phyloP scores from a whole-genome alignment of 2,329 filamentous ascomycete species.

The Pyrenochaeta sp. region DNA sequence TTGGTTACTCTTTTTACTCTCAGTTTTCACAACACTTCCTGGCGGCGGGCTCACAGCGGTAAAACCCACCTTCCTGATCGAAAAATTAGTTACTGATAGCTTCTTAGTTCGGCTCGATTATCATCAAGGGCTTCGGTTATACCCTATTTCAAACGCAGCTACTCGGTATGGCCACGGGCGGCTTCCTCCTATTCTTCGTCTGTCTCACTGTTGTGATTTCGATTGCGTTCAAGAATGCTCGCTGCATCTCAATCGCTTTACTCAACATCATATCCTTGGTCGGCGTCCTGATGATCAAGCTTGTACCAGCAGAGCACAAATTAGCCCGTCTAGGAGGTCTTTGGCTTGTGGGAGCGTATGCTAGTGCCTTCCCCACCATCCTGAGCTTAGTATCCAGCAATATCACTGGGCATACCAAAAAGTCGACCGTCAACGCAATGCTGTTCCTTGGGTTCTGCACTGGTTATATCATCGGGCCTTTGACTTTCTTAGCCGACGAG shows the following conservation, averaged over 20 bases:
- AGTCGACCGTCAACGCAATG: slow-evolving; percentile 64
- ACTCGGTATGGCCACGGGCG: slow-evolving; percentile 23
- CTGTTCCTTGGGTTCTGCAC: slow-evolving; percentile 12
- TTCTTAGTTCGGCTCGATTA: slow-evolving; percentile 29
- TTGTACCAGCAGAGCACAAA: slow-evolving; percentile 8
- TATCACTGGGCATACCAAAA: slow-evolving; percentile 38
- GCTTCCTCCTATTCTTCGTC: slow-evolving; percentile 24
- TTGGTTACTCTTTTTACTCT: slow-evolving; percentile 26
- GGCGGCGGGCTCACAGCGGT: slow-evolving; percentile 15
- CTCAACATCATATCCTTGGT: slow-evolving; percentile 26
- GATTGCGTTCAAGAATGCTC: slow-evolving; percentile 16
- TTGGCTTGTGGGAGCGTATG: slow-evolving; percentile 37
- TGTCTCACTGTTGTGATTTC: slow-evolving; percentile 23
- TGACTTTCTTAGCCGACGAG: not conserved
- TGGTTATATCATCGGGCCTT: not conserved
- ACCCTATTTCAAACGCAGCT: slow-evolving; percentile 36
- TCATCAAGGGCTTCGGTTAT: slow-evolving; percentile 48
- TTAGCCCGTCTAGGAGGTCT: slow-evolving; percentile 36
- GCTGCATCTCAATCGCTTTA: slow-evolving; percentile 24
- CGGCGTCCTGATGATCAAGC: slow-evolving; percentile 37
- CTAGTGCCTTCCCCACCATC: slow-evolving; percentile 53
- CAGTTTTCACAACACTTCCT: no score
- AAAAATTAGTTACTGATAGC: not conserved
- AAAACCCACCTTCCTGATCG: slow-evolving; percentile 5
- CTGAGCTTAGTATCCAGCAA: slow-evolving; percentile 49